Evolutionary conservation across 2,329 filamentous ascomycete genomes (phyloP).

Genomic region (Monilinia laxa): DNA sequence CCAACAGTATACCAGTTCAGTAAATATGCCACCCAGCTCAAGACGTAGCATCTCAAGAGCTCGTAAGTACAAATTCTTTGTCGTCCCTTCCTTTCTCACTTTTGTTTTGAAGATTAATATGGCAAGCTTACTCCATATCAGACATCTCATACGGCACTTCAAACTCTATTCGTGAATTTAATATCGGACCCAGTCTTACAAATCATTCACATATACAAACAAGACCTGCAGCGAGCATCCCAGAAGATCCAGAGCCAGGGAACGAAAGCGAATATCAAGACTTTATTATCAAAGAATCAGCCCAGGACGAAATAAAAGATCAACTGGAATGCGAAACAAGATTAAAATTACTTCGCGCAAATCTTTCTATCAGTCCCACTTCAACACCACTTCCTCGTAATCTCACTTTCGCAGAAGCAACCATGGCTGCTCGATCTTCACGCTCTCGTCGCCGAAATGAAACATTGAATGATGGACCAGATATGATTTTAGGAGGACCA

Average conservation of each 20-base stretch:
- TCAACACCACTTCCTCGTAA: neutral
- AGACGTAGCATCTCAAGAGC: conserved; percentile 9
- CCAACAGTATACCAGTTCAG: neutral
- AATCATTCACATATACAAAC: conserved; percentile 23
- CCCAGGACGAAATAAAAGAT: conserved; percentile 24
- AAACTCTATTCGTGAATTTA: conserved; percentile 18
- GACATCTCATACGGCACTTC: neutral
- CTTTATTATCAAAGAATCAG: conserved; percentile 21
- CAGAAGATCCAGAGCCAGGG: neutral
- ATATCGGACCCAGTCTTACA: conserved; percentile 3
- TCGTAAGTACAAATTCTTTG: conserved; percentile 15
- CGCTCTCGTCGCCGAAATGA: conserved; percentile 18
- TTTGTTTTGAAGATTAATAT: neutral
- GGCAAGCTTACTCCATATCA: conserved; percentile 23
- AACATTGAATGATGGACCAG: conserved; percentile 12
- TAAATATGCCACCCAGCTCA: conserved; percentile 9
- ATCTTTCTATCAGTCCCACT: neutral
- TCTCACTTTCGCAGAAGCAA: conserved; percentile 24
- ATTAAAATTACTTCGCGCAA: neutral
- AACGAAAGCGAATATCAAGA: neutral
- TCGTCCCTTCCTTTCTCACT: conserved; percentile 22
- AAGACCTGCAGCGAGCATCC: conserved; percentile 12
- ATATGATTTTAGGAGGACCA: conserved; percentile 21
- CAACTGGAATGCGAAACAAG: conserved; percentile 18
- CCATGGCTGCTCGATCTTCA: conserved; percentile 24